Percentiles rank a stretch among this genome's conserved stretches.
These are phyloP conservation scores for Trichocomaceae sp. DNA, from an alignment of 2,329 filamentous ascomycete species.

Conservation along the genomic window DNA sequence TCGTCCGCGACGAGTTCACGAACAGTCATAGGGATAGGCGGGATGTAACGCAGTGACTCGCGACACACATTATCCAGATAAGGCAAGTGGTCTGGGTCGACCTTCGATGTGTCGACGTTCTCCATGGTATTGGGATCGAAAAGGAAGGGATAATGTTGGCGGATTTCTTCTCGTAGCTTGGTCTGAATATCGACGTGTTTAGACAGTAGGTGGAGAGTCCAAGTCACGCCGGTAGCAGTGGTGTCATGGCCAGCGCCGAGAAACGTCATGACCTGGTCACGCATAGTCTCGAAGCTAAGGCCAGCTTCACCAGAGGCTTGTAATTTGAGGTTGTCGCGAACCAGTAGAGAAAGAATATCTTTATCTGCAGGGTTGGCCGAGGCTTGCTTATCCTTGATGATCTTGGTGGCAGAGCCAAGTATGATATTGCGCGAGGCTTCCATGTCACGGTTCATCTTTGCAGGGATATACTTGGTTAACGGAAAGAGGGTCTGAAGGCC, in stretches of 20 bases:
- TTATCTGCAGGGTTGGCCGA: slow-evolving; percentile 29
- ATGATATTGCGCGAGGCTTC: slow-evolving; percentile 31
- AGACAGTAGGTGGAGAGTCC: slow-evolving; percentile 39
- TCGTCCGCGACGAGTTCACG: slow-evolving; percentile 38
- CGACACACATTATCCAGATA: slow-evolving; percentile 44
- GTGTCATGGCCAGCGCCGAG: slow-evolving; percentile 42
- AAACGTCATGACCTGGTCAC: slow-evolving; percentile 38
- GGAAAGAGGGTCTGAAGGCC: slow-evolving; percentile 40
- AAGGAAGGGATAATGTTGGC: slow-evolving; percentile 32
- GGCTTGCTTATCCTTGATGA: slow-evolving; percentile 32
- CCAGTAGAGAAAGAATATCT: slow-evolving; percentile 38
- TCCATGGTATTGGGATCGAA: slow-evolving; percentile 31
- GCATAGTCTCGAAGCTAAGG: slow-evolving; percentile 31
- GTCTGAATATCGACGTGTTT: slow-evolving; percentile 36
- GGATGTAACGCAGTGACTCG: slow-evolving; percentile 43
- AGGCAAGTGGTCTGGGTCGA: slow-evolving; percentile 37
- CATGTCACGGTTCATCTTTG: slow-evolving; percentile 36
- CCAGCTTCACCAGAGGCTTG: slow-evolving; percentile 32
- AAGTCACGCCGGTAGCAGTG: slow-evolving; percentile 39
- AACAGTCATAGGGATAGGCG: slow-evolving; percentile 44
- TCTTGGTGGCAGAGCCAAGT: slow-evolving; percentile 29
- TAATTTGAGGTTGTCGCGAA: slow-evolving; percentile 37
- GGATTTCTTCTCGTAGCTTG: slow-evolving; percentile 37
- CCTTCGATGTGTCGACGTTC: slow-evolving; percentile 22
- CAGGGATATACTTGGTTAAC: slow-evolving; percentile 33